Evolutionary conservation across 768 basidiomycete species (phyloP).

Genomic region (Phanerochaete sordida): DNA sequence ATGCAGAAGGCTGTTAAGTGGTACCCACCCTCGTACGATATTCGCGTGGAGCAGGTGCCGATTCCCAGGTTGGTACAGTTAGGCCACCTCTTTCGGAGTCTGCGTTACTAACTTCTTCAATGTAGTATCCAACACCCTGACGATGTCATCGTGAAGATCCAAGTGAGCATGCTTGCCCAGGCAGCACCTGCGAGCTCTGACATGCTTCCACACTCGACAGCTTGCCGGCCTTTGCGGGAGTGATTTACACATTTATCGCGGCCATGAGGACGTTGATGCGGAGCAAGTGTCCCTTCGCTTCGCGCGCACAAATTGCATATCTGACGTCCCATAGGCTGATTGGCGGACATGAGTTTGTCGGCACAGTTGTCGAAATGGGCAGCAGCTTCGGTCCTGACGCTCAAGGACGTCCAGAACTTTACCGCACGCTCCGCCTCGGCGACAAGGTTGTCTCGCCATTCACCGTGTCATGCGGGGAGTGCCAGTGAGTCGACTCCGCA

Average conservation of each 20-base stretch:
- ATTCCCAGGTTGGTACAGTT: constrained; percentile 43
- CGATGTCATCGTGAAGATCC: constrained; percentile 75
- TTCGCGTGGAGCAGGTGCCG: constrained; percentile 61
- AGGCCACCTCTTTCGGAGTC: not conserved
- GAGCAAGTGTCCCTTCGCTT: constrained; percentile 39
- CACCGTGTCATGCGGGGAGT: constrained; percentile 81
- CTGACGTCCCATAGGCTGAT: constrained; percentile 41
- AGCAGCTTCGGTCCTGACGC: constrained; percentile 43
- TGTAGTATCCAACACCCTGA: constrained; percentile 66
- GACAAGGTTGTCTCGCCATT: constrained; percentile 81
- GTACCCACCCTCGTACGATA: constrained; percentile 67
- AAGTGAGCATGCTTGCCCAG: constrained; percentile 31
- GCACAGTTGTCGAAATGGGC: constrained; percentile 67
- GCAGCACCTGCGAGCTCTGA: not conserved
- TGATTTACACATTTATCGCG: constrained; percentile 74
- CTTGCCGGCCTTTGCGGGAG: constrained; percentile 69
- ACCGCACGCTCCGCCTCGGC: constrained; percentile 61
- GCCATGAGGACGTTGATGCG: constrained; percentile 48
- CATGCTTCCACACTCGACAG: constrained; percentile 29
- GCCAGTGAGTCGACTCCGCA: constrained; percentile 52
- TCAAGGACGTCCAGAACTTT: constrained; percentile 54
- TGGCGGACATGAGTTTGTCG: constrained; percentile 77
- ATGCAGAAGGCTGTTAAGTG: constrained; percentile 48
- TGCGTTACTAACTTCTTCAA: constrained; percentile 1
- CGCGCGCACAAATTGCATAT: not conserved